Evolutionary conservation across 495 filamentous ascomycete species (phyloP).

Genomic region (Cryomyces minteri): DNA sequence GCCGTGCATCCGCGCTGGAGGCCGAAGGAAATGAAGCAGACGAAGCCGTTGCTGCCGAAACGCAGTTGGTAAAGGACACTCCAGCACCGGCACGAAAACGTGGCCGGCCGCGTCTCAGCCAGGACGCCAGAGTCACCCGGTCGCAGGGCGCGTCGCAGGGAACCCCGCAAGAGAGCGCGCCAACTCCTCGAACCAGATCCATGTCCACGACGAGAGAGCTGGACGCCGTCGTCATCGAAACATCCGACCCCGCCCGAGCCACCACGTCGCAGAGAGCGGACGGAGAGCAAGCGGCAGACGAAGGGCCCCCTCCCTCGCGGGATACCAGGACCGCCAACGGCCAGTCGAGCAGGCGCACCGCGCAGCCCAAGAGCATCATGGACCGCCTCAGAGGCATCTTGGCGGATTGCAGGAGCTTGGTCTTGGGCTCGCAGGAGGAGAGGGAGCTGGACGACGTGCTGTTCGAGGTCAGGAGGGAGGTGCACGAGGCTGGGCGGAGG

Average conservation of each 20-base stretch:
- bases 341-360: background rate
- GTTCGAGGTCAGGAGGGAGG: conserved; percentile 14
- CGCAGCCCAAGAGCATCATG: conserved; percentile 1
- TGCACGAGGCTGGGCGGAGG: conserved; percentile 15
- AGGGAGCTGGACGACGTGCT: conserved; percentile 18
- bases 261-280: conserved; percentile 1
- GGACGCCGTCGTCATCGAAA: background rate
- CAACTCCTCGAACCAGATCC: too few species aligned
- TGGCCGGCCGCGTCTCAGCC: too few species aligned
- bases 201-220: background rate
- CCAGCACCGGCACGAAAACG: too few species aligned
- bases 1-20: too few species aligned
- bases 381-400: conserved; percentile 4
- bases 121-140: too few species aligned
- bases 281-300: conserved; percentile 2
- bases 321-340: background rate
- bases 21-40: too few species aligned
- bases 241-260: background rate
- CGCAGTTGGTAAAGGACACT: too few species aligned
- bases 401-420: conserved; percentile 8
- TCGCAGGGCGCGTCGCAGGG: too few species aligned
- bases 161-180: too few species aligned
- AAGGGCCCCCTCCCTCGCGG: background rate
- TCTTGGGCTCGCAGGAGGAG: conserved; percentile 16
- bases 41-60: too few species aligned